These are phyloP conservation scores for Sporisorium scitamineum DNA, from an alignment of 1,284 basidiomycete genomes.

Conservation along the genomic window DNA sequence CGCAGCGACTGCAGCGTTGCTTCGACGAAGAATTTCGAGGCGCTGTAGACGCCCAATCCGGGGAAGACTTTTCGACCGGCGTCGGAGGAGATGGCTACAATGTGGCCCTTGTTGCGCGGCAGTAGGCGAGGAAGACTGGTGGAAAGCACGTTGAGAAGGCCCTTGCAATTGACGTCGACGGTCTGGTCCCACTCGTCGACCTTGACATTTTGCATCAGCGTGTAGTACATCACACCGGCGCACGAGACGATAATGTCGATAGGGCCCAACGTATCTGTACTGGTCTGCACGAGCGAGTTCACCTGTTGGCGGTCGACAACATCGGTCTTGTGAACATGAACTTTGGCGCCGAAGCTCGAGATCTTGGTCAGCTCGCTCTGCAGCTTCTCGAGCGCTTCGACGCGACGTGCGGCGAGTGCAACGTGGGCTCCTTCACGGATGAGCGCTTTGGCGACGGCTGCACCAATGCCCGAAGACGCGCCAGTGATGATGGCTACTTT, in stretches of 20 bases:
- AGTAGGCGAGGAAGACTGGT: constrained; percentile 59
- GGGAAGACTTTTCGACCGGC: constrained; percentile 67
- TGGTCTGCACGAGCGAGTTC: constrained; percentile 52
- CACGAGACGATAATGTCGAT: constrained; percentile 64
- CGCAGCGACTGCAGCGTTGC: constrained; percentile 65
- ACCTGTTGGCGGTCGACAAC: constrained; percentile 60
- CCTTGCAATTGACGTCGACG: constrained; percentile 69
- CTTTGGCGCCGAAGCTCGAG: constrained; percentile 22
- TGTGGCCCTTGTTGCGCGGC: constrained; percentile 55
- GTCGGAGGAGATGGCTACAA: constrained; percentile 68
- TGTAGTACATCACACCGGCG: constrained; percentile 68
- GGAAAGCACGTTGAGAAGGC: constrained; percentile 61
- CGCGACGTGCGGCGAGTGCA: constrained; percentile 48
- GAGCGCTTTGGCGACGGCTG: constrained; percentile 63
- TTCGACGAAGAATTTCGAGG: constrained; percentile 68
- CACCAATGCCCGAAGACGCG: constrained; percentile 70
- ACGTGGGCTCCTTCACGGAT: constrained; percentile 54
- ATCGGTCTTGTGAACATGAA: constrained; percentile 59
- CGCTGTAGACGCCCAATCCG: constrained; percentile 66
- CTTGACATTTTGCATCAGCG: constrained; percentile 65
- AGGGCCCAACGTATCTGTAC: constrained; percentile 49
- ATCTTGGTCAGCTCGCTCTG: constrained; percentile 20
- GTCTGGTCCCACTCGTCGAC: constrained; percentile 66
- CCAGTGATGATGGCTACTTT: constrained; percentile 70
- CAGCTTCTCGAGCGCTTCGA: constrained; percentile 44